Base-by-base conservation (phyloP, 257 asterid species). In the Fraxinus cuspidata region DNA sequence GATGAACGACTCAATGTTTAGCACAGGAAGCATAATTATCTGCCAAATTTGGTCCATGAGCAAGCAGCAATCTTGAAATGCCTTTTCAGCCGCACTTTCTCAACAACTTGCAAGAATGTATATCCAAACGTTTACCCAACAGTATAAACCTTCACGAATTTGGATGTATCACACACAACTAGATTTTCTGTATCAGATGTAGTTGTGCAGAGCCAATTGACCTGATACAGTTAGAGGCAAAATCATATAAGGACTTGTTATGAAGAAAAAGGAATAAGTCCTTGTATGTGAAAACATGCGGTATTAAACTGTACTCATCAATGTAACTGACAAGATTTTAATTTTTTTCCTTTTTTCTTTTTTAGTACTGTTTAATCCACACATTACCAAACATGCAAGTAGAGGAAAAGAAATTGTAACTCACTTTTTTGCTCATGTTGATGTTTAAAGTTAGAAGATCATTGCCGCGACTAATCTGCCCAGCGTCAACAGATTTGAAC, bases 151-250 rank as follows among this genome's bases (percentile, higher is more conserved):
- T 96, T 96, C 37, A 91, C 97, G 35, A 88, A 77, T 74, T 88
- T 96, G 74, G 99, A 96, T 40, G 98, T 92, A 74, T 96, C 97
- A 18, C 99, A 96, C 12, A 93, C 90, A 23, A 96, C 87, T 27
- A 93, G 86, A 80, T 93, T 96, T 81, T 96, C 99, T 3, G 97
- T 81, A 81, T 88, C 97, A 53, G 88, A 80, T 23, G 98, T 94
- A 69, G 94, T 86, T 15, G 97, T 91, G 84, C 98, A 93, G 29
- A 96, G 92, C 95, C 95, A 93, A 79, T 96, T 93, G 74, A 96
- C 97, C 99, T 93, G 87, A 74, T 80, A 78, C 77, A 7, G 63
- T 23, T 47, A 29, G n/a, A 66, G 68, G 60, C 29, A 72, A 60
- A 11, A 76, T 65, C 76, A 78, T 35, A 56, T 78, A 70, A 81